Evolutionary conservation across 768 basidiomycete genomes (phyloP), one percentile per base, ranked within the genome.

Genomic region (Terana coerulea): DNA sequence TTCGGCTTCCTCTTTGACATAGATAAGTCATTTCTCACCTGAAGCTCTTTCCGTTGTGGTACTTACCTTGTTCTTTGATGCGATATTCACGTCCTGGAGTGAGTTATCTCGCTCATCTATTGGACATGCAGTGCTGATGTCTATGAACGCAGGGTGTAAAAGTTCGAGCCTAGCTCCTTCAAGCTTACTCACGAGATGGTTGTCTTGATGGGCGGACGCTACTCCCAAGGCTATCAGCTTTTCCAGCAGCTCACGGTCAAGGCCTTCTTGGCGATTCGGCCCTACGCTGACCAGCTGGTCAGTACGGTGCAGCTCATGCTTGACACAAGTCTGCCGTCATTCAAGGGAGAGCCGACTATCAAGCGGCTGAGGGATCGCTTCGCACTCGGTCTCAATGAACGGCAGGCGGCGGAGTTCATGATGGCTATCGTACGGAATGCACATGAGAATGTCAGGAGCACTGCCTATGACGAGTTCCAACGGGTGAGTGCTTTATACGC

Each of bases 181-280:
- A 99, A 99, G 71, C 79, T 99, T 43, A 97, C 92, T 54, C 95
- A 98, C 66, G 97, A 99, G 68, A 99, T 99, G 97, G 89, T 98
- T 15, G 78, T 89, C 12, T 72, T 98, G 28, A 99, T 99, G 97
- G 97, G 97, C 43, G 97, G 97, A 9, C 79, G 89, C 58, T 80
- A 88, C 63, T 95, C 92, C 1, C 90, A 95, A 69, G 97, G 97
- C 17, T 99, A 95, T 69, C 85, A 88, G 50, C 78, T 93, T 33
- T 99, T 98, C 75, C 87, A 90, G 61, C 90, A 91, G 63, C 80
- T 99, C 30, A 91, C 91, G 3, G 84, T 98, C 59, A 97, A 98
- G 68, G 95, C 91, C 1, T 99, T 99, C 79, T 81, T 99, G 36
- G 91, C 95, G 2, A 86, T 97, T 53, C 84, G 97, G n/a, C 93